Conservation (phyloP, 306 rosid species). For the Quercus aquifolioides region DNA sequence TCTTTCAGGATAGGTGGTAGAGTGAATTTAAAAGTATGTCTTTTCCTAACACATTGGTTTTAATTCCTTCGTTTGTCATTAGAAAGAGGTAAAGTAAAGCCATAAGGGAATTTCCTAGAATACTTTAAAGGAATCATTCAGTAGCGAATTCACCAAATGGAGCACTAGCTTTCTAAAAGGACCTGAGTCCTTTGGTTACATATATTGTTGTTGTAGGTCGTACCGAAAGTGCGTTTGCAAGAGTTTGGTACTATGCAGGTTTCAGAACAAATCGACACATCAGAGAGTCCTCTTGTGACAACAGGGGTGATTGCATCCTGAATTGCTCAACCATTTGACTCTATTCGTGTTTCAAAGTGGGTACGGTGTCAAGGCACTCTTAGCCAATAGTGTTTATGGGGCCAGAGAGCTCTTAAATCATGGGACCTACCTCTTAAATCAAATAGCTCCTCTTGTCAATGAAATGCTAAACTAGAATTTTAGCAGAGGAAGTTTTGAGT, state of each 20-base stretch:
- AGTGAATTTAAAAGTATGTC: too few relatives aligned
- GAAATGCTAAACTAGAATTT: too few relatives aligned
- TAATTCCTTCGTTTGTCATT: too few relatives aligned
- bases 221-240: slow-evolving; percentile 92
- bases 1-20: too few relatives aligned
- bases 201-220: slow-evolving; percentile 88
- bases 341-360: slow-evolving; percentile 68
- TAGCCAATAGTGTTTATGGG: slow-evolving; percentile 80
- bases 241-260: slow-evolving; percentile 98
- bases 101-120: too few relatives aligned
- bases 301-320: slow-evolving; percentile 83
- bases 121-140: too few relatives aligned
- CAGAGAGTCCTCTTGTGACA: slow-evolving; percentile 76
- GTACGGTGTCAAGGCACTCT: slow-evolving; percentile 88
- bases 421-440: slow-evolving; percentile 55
- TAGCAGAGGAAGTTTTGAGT: too few relatives aligned
- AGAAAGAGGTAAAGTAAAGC: too few relatives aligned
- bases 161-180: slow-evolving; percentile 92
- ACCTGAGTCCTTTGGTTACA: slow-evolving; percentile 90
- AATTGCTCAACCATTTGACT: slow-evolving; percentile 75
- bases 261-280: slow-evolving; percentile 86
- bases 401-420: slow-evolving; percentile 67
- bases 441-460: too few relatives aligned
- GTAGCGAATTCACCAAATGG: slow-evolving; percentile 21
- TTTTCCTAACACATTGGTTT: too few relatives aligned